Conservation (phyloP, 2,329 filamentous ascomycete species). For the Aspergillus niger region DNA sequence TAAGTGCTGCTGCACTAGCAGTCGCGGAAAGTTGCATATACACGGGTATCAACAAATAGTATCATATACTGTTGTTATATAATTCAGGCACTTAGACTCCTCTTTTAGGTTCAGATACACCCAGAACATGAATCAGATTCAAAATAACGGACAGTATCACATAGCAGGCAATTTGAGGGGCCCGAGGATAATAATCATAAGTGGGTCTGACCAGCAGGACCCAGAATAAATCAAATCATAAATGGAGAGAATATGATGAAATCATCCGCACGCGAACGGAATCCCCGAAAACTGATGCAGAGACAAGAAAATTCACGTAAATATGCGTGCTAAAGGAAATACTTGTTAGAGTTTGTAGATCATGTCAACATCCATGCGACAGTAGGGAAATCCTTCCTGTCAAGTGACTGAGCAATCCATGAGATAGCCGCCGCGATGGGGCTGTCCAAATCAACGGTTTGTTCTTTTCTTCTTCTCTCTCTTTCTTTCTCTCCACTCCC, state of each 20-base stretch:
- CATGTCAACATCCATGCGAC: too few species aligned
- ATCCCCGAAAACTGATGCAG: slow-evolving; percentile 1
- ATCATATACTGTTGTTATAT: background rate
- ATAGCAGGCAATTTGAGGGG: slow-evolving; percentile 2
- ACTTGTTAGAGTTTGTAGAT: too few species aligned
- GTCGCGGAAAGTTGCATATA: too few species aligned
- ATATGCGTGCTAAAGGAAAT: too few species aligned
- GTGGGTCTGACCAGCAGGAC: slow-evolving; percentile 3
- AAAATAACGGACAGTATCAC: background rate
- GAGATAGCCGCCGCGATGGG: background rate
- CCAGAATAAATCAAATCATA: slow-evolving; percentile 1
- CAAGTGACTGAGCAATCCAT: background rate
- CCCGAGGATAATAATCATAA: background rate
- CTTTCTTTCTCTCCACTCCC: too few species aligned
- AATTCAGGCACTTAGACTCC: background rate
- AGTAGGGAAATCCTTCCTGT: too few species aligned
- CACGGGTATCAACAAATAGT: too few species aligned
- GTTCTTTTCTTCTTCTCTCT: too few species aligned
- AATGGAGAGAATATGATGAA: slow-evolving; percentile 5
- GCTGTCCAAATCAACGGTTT: too few species aligned
- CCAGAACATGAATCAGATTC: background rate
- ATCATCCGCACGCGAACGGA: background rate
- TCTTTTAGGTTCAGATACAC: background rate
- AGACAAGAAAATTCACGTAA: background rate
- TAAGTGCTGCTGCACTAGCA: too few species aligned